phyloP scores from a whole-genome alignment of 2,329 filamentous ascomycete species.

The Capronia coronata region DNA sequence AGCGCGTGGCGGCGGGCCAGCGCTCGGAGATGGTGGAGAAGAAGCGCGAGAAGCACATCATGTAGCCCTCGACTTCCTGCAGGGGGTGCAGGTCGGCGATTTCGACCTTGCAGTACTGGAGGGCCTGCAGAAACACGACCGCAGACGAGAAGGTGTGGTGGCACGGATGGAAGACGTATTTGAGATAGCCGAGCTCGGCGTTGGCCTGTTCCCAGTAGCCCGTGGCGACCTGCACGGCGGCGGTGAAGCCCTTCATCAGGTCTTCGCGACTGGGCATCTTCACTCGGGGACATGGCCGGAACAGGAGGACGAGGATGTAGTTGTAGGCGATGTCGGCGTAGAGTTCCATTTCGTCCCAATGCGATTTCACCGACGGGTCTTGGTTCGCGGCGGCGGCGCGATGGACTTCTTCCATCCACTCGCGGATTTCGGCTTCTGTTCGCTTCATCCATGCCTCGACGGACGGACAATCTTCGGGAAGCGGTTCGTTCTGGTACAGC shows the following conservation, averaged over 20 bases:
- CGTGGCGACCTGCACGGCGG: neutral
- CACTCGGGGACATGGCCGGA: constrained; percentile 4
- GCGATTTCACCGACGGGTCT: constrained; percentile 5
- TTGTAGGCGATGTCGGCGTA: constrained; percentile 11
- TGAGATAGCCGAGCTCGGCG: constrained; percentile 9
- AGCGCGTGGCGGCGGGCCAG: constrained; percentile 9
- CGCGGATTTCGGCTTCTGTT: neutral
- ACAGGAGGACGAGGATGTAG: constrained; percentile 8
- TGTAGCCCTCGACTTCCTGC: constrained; percentile 6
- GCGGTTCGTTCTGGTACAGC: constrained; percentile 7
- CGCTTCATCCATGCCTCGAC: constrained; percentile 5
- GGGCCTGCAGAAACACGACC: constrained; percentile 3
- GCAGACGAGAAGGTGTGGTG: constrained; percentile 10
- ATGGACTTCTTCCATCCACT: constrained; percentile 6
- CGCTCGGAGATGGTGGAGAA: constrained; percentile 13
- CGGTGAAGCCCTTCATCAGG: constrained; percentile 7
- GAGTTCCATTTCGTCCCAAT: constrained; percentile 13
- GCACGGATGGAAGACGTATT: constrained; percentile 12
- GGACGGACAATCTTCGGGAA: constrained; percentile 4
- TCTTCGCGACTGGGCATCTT: constrained; percentile 1
- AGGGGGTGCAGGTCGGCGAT: constrained; percentile 3
- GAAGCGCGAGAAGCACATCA: constrained; percentile 8
- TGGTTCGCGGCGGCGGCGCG: neutral
- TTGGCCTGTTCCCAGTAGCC: constrained; percentile 11
- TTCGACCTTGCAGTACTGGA: constrained; percentile 6